These are phyloP conservation scores for Kwoniella mangroviensis DNA, from an alignment of 768 basidiomycete species.

Conservation along the genomic window DNA sequence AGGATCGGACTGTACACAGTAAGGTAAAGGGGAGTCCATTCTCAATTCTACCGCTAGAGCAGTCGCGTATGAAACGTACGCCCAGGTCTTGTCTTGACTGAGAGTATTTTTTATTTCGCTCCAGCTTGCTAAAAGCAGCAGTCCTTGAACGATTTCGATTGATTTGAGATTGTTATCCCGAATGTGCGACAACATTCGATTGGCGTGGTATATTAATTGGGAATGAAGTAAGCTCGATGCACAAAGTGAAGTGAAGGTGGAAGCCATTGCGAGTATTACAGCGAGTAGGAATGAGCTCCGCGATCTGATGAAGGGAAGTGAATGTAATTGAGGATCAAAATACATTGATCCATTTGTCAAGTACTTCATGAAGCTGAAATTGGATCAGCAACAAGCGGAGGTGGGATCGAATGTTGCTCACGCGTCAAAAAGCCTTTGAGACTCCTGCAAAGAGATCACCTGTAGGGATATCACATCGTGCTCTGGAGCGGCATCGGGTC, in stretches of 20 bases:
- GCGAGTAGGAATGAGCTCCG: conserved; percentile 25
- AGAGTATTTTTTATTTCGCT: conserved; percentile 18
- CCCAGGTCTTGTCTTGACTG: conserved; percentile 21
- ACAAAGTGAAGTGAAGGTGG: conserved; percentile 13
- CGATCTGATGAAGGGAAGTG: conserved; percentile 15
- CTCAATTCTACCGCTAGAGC: conserved; percentile 22
- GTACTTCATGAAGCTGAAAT: conserved; percentile 19
- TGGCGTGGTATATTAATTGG: conserved; percentile 11
- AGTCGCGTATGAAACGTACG: conserved; percentile 25
- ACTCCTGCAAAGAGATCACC: conserved; percentile 16
- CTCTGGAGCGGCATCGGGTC: conserved; percentile 24
- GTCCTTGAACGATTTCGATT: conserved; percentile 24
- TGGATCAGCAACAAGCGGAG: not conserved
- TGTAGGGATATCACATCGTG: conserved; percentile 27
- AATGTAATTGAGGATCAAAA: conserved; percentile 24
- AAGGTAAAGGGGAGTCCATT: conserved; percentile 23
- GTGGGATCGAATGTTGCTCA: conserved; percentile 1
- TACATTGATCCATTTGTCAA: conserved; percentile 29
- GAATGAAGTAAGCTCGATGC: conserved; percentile 18
- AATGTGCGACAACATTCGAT: conserved; percentile 11
- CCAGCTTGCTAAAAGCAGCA: conserved; percentile 24
- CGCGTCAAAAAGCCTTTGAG: conserved; percentile 20
- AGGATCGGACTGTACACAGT: conserved; percentile 20
- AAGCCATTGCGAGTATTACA: conserved; percentile 16
- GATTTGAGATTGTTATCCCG: conserved; percentile 23